Base-by-base conservation (phyloP, 2,329 filamentous ascomycete species). In the Dendrostoma leiphaemia region DNA sequence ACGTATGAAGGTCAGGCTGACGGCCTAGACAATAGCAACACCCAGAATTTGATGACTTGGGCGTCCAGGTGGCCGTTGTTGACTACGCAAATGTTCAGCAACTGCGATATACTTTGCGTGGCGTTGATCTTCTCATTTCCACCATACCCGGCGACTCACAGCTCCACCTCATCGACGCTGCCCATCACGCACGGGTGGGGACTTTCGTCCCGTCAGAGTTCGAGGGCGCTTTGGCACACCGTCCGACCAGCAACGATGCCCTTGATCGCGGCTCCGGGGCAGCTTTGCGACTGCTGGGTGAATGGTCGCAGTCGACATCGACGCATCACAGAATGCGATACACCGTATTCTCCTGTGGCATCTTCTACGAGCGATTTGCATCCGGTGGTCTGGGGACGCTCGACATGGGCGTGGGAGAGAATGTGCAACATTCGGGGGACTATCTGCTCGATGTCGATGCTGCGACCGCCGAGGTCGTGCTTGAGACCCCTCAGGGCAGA, bases 181-280 rank as follows among this genome's bases (percentile, higher is more conserved):
- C 88, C 1, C 81, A 84, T 15, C 73, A 77, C 48, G 82, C 80
- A 17, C 76, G 81, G 17, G 88, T 91, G 2, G 78, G 81, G 15
- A 79, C 83, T 32, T 91, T 91, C 63, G 84, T 89, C 3, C 88
- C 89, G 1, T 86, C 88, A 6, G 88, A 91, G 62, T 91, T 91
- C 61, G 86, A 90, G 70, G 88, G 88, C 1, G 74, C 75, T 29
- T 74, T 88, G 15, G 69, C 70, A 17, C 74, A 80, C 41, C 76
- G 86, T 46, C 77, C 80, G 1, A 63, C 72, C 5, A 38, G 51
- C 28, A 71, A 75, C 52, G 84, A 88, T 54, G 77, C 83, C 2
- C 71, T 89, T 23, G 84, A 90, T 65, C 81, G 81, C 43, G 80
- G 79, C 19, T 82, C 80, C 21, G 72, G 74, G 10, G 73, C 75